A percentile compares a stretch with the other conserved stretches of the same genome.
Conservation (phyloP, 2,329 filamentous ascomycete species). For the Colletotrichum sp. region DNA sequence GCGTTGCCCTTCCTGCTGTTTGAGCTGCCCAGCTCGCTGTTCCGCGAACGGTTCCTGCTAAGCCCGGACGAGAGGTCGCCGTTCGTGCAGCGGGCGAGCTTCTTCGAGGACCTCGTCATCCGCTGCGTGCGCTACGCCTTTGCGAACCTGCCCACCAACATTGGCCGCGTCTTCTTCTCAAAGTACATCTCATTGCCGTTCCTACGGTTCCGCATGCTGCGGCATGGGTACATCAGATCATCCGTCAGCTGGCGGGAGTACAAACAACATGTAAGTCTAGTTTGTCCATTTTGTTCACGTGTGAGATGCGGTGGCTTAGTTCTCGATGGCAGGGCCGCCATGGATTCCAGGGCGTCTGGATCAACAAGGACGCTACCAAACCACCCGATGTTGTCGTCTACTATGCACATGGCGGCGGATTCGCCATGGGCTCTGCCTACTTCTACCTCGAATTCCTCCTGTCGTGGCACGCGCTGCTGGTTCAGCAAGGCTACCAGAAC, state of each 20-base stretch:
- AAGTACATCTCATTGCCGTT: slow-evolving; percentile 77
- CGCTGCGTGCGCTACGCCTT: slow-evolving; percentile 82
- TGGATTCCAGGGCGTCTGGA: slow-evolving; percentile 69
- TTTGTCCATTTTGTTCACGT: background rate
- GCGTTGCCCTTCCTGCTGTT: slow-evolving; percentile 74
- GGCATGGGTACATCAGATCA: slow-evolving; percentile 69
- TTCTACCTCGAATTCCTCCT: slow-evolving; percentile 88
- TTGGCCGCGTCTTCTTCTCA: slow-evolving; percentile 80
- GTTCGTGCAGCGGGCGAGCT: slow-evolving; percentile 72
- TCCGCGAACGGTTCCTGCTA: slow-evolving; percentile 61
- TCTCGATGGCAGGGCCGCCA: slow-evolving; percentile 12
- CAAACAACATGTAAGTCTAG: slow-evolving; percentile 44
- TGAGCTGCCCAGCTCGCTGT: slow-evolving; percentile 62
- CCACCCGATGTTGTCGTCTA: slow-evolving; percentile 80
- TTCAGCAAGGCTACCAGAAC: slow-evolving; percentile 70
- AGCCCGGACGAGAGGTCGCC: slow-evolving; percentile 37
- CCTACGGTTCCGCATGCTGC: slow-evolving; percentile 74
- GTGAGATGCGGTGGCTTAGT: background rate
- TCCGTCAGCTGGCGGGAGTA: slow-evolving; percentile 69
- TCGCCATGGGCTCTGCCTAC: slow-evolving; percentile 80
- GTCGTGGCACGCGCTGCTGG: slow-evolving; percentile 71
- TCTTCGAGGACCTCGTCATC: slow-evolving; percentile 80
- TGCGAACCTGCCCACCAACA: slow-evolving; percentile 68
- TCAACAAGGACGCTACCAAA: slow-evolving; percentile 63
- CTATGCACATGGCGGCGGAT: slow-evolving; percentile 84